Conservation (phyloP, 768 basidiomycete species). For the Auricularia cornea region DNA sequence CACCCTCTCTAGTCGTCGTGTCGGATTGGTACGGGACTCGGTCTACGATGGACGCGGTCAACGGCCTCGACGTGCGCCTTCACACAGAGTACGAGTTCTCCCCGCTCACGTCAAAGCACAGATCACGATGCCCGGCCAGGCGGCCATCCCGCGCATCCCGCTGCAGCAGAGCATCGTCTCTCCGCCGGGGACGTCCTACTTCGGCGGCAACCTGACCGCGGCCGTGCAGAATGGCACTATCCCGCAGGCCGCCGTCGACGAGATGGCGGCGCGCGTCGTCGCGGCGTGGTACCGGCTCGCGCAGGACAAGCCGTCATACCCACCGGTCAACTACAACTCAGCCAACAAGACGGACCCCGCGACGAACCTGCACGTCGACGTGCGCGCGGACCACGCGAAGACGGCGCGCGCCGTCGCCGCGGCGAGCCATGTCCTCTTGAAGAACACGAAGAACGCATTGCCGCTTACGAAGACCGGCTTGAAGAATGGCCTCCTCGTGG, state of each 20-base stretch:
- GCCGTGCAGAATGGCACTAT: constrained; percentile 64
- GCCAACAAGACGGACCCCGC: constrained; percentile 6
- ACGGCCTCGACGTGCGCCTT: constrained; percentile 5
- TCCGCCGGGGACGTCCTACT: not conserved
- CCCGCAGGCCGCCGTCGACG: constrained; percentile 52
- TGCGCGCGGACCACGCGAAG: constrained; percentile 53
- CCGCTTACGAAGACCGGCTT: constrained; percentile 17
- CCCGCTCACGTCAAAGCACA: too few relatives aligned
- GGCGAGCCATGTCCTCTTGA: constrained; percentile 49
- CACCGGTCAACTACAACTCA: constrained; percentile 27
- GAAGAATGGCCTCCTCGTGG: constrained; percentile 2
- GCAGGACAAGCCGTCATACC: constrained; percentile 26
- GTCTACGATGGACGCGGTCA: not conserved
- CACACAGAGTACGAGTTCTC: too few relatives aligned
- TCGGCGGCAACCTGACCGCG: constrained; percentile 11
- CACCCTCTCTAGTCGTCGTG: constrained; percentile 8
- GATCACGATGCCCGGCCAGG: not conserved
- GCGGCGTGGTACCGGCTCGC: constrained; percentile 12
- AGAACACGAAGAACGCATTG: constrained; percentile 28
- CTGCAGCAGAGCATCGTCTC: too few relatives aligned
- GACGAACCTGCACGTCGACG: constrained; percentile 56
- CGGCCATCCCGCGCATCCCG: not conserved
- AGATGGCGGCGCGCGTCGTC: constrained; percentile 53
- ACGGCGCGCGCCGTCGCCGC: constrained; percentile 39
- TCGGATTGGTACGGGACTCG: constrained; percentile 15